Base-by-base conservation (phyloP, 108 stramenopile genomes). In the Cyclotella distinguenda region DNA sequence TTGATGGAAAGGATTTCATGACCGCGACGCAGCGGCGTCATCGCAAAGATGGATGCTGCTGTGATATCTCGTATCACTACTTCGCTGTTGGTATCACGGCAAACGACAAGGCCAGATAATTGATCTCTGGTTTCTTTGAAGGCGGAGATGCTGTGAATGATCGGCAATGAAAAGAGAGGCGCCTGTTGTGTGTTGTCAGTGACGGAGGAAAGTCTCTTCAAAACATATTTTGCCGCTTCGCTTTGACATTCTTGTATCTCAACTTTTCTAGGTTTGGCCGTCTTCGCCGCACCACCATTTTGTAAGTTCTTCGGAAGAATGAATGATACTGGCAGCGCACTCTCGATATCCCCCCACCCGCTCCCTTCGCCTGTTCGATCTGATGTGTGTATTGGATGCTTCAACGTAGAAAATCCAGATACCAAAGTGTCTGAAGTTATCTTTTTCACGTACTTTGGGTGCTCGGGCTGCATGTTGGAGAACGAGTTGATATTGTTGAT, bases 11-110 rank as follows among this genome's bases (percentile, higher is more conserved):
- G 40, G 9, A 68, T 39, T 28, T 68, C 66, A 6, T 68, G 56
- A 38, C 56, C 66, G n/a, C 42, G 23, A 38, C 42, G 38, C 18
- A 68, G 28, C 12, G 21, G 34, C 21, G 66, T 57, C 4, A 39
- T 42, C 13, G 56, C 46, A 68, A 68, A 68, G 34, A 68, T 56
- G 30, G 66, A 68, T 0, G 66, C 49, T 22, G 66, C 56, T 10
- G 55, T 36, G 21, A 68, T 68, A 15, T 58, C 52, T 42, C 53
- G 46, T 1, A 68, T 47, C 5, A 68, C 39, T 6, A 39, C 40
- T 22, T 68, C 66, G 27, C 28, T 54, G 11, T 28, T 35, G 10
- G 5, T 16, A 27, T 36, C 53, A 36, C 42, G 45, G 2, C 56
- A 58, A 15, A 68, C 42, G 32, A 68, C 53, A 1, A 68, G 52